These are phyloP conservation scores for Wilhelminamyces savonicus DNA, from an alignment of 805 yeast species.

Conservation along the genomic window DNA sequence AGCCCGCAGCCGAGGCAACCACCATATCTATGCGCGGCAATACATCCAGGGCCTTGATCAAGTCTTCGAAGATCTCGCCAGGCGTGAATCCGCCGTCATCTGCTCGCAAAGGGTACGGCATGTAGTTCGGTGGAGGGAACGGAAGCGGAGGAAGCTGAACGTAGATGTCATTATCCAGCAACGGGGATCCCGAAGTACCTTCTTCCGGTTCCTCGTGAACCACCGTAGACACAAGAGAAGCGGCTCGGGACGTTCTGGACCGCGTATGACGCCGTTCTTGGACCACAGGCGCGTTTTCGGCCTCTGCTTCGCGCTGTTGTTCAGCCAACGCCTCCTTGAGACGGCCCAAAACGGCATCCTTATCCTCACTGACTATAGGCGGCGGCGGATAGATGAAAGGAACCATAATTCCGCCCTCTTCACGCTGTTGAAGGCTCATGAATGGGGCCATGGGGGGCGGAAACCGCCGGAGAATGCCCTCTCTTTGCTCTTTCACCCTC, in stretches of 20 bases:
- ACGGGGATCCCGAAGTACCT: neutral
- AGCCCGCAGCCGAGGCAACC: constrained; percentile 41
- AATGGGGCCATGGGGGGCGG: neutral
- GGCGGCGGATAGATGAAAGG: constrained; percentile 41
- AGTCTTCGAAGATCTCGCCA: constrained; percentile 26
- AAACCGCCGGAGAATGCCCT: neutral
- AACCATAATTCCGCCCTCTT: constrained; percentile 30
- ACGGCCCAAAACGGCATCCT: too few species aligned
- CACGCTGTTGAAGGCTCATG: too few species aligned
- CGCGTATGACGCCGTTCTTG: too few species aligned
- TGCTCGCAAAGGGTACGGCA: constrained; percentile 38
- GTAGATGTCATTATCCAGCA: constrained; percentile 2
- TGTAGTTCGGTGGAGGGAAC: constrained; percentile 38
- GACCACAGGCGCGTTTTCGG: too few species aligned
- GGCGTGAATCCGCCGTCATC: constrained; percentile 30
- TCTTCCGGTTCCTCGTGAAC: constrained; percentile 2
- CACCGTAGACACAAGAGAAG: constrained; percentile 4
- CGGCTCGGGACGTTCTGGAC: too few species aligned
- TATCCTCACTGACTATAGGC: too few species aligned
- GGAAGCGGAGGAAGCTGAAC: constrained; percentile 33
- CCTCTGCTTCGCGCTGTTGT: too few species aligned
- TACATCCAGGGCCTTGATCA: constrained; percentile 28
- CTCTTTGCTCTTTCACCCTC: neutral
- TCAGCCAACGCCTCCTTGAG: too few species aligned
- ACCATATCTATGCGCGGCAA: constrained; percentile 40